Conservation (phyloP, 805 yeast genomes). For the Tetrapisispora nanseiensis region DNA sequence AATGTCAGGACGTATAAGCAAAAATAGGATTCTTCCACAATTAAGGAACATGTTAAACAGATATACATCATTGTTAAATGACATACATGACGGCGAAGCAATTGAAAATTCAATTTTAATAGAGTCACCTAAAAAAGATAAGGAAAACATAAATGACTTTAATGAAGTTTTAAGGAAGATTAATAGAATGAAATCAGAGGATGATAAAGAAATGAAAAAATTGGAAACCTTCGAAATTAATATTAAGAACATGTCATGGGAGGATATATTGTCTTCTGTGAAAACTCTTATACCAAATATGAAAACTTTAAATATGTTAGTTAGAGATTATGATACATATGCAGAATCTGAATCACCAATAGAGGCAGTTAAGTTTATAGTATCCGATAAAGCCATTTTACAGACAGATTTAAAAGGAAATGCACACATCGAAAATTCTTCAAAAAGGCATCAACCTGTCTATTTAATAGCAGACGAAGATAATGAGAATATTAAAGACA, state of each 20-base stretch:
- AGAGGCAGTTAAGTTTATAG: slow-evolving; percentile 34
- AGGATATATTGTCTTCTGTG: slow-evolving; percentile 18
- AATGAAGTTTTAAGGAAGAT: slow-evolving; percentile 28
- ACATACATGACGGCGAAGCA: slow-evolving; percentile 9
- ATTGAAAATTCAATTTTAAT: neutral
- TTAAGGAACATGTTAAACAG: slow-evolving; percentile 10
- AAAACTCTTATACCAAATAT: slow-evolving; percentile 31
- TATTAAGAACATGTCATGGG: slow-evolving; percentile 24
- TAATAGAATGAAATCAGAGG: slow-evolving; percentile 28
- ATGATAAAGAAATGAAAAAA: slow-evolving; percentile 31
- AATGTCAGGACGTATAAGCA: slow-evolving; percentile 13
- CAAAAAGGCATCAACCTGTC: too few species aligned
- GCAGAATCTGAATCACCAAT: slow-evolving; percentile 39
- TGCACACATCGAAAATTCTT: neutral
- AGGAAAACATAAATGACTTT: neutral
- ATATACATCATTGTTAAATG: slow-evolving; percentile 11
- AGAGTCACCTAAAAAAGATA: neutral
- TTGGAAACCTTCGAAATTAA: slow-evolving; percentile 20
- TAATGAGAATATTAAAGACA: too few species aligned
- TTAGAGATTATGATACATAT: slow-evolving; percentile 44
- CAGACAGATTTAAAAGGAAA: neutral
- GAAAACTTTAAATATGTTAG: slow-evolving; percentile 22
- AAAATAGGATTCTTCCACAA: slow-evolving; percentile 24
- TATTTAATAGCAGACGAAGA: neutral
- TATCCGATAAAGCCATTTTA: slow-evolving; percentile 6